Base-by-base conservation (phyloP, 257 asterid species). In the Lithospermum erythrorhizon region DNA sequence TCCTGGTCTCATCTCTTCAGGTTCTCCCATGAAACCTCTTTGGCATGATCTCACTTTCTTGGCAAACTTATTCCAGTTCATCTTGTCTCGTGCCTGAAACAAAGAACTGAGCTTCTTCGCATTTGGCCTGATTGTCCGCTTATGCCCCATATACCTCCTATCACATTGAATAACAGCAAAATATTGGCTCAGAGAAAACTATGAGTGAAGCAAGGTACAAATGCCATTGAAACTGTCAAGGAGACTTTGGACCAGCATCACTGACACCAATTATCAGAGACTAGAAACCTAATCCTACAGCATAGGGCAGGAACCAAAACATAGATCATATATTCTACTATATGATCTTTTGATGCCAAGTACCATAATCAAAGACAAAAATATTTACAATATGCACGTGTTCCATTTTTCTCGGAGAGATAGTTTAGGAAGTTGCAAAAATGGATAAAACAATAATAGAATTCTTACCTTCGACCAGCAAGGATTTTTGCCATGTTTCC, bases 401-500 rank as follows among this genome's bases (percentile, higher is more conserved):
- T 35, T 35, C 45, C 45, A 35, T 41, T 14, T 41, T 41, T 13
- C 48, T 37, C 13, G 49, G 15, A 41, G 11, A 14, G 13, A 11
- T 41, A 41, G 49, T 41, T 41, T 41, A 41, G 16, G 16, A 41
- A 41, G 17, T 41, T 41, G 17, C 49, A 1, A 3, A 32, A 41
- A 41, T 41, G 3, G 49, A 41, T 23, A 24, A 24, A 51, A 55
- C 0, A 61, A 4, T 15, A 4, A 22, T 6, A 18, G 37, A 23
- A n/a, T 67, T 41, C 65, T 58, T 68, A 93, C 99, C 99, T 86
- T 64, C 95, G 82, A 66, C 99, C 97, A 65, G 99, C 95, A 59
- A 93, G 87, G 82, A 93, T 85, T 79, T 93, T 93, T 68, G 97
- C 99, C 99, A 93, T 93, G 76, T 93, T 93, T 64, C 99, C 99